Base-by-base conservation (phyloP, 192 early-diverging fungal genomes). In the Coemansia aciculifera region DNA sequence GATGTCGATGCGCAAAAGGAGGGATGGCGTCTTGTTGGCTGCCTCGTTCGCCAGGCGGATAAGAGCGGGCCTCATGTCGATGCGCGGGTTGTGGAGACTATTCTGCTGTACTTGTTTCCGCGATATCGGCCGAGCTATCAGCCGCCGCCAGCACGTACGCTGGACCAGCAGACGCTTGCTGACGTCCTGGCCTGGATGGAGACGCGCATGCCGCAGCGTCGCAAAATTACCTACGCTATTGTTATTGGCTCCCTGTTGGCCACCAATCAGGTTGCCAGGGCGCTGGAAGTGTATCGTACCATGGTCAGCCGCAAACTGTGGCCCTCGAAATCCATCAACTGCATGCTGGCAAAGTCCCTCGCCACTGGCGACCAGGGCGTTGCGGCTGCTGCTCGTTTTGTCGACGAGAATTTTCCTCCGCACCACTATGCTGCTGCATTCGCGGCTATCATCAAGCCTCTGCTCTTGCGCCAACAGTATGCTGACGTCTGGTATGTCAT, bases 321-420 rank as follows among this genome's bases (percentile, higher is more conserved):
- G 66, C 74, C 74, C 36, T 31, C 74, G n/a, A 60, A 54, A 38
- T 60, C 79, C 1, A 43, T 82, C 43, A 77, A 74, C 49, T 77
- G 74, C 70, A 82, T 82, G 79, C 11, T 82, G 8, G 74, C 64
- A 13, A 23, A 36, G 5, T 74, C 73, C 0, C 49, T 79, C 1
- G 62, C 65, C 17, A 21, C 32, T 31, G 40, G 10, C 7, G 29
- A 32, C 17, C 5, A n/a, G 39, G 36, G 43, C 17, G 24, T 24
- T 8, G 65, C 38, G 24, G 19, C 2, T 5, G 59, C 52, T 0
- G 52, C 52, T 0, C 44, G 64, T 10, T 82, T 82, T 59, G 68
- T 74, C 21, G 49, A 66, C 17, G 23, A 23, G 0, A 29, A 17
- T 13, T 52, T 82, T 2, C 79, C 79, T 0, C 62, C 54, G n/a